A percentile compares a stretch with the other conserved stretches of the same genome.
These are phyloP conservation scores for Leccinum variicolor DNA, from an alignment of 768 basidiomycete genomes.

Conservation along the genomic window DNA sequence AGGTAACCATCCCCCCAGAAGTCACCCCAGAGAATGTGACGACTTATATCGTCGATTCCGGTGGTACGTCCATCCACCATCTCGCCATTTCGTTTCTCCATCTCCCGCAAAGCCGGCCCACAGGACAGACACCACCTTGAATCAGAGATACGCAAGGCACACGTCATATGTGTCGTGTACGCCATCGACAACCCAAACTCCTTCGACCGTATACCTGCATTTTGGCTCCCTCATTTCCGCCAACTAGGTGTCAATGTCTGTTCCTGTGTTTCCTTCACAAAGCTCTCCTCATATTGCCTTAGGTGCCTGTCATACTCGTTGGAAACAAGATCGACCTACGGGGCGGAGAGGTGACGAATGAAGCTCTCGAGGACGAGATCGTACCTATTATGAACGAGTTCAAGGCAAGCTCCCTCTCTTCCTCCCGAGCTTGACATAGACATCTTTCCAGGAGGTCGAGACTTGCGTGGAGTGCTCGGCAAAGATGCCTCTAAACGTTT, in stretches of 20 bases:
- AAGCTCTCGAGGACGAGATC: constrained; percentile 92
- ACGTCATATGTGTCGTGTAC: constrained; percentile 98
- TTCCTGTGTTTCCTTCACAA: constrained; percentile 6
- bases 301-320: constrained; percentile 96
- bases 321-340: constrained; percentile 98
- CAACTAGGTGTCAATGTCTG: constrained; percentile 92
- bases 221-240: constrained; percentile 95
- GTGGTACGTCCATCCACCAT: constrained; percentile 53
- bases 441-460: constrained; percentile 78
- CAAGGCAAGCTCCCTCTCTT: constrained; percentile 57
- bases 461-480: constrained; percentile 99
- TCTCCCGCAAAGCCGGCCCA: constrained; percentile 59
- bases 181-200: constrained; percentile 95
- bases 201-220: constrained; percentile 96
- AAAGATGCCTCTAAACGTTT: constrained; percentile 84
- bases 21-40: constrained; percentile 98
- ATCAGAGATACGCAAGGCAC: constrained; percentile 93
- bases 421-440: constrained; percentile 5
- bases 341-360: constrained; percentile 90
- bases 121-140: constrained; percentile 88
- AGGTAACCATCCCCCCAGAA: constrained; percentile 97
- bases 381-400: constrained; percentile 98
- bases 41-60: constrained; percentile 96
- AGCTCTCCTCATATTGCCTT: constrained; percentile 7
- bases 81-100: constrained; percentile 3